A percentile compares a stretch with the other conserved stretches of the same genome.
phyloP scores from a whole-genome alignment of 139 green algal species.

The Protoeuglena noctilucae region DNA sequence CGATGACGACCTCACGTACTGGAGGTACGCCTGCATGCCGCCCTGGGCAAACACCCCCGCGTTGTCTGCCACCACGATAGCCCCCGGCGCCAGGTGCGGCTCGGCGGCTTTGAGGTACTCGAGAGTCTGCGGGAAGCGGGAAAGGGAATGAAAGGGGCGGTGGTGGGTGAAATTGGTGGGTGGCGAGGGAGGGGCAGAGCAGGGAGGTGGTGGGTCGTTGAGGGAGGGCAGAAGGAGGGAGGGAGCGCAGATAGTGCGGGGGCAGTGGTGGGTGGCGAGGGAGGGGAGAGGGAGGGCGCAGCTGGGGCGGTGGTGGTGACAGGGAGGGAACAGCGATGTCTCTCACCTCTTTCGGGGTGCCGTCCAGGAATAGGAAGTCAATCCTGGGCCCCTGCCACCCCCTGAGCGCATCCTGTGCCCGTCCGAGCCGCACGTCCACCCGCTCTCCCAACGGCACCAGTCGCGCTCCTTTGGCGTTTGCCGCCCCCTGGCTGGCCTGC shows the following conservation, averaged over 20 bases:
- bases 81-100: slow-evolving; percentile 23
- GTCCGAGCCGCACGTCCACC: slow-evolving; percentile 29
- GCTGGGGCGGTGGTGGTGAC: no score
- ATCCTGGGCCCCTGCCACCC: slow-evolving; percentile 14
- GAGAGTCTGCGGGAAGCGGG: no score
- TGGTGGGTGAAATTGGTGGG: no score
- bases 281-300: no score
- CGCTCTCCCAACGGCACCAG: slow-evolving; percentile 6
- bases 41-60: slow-evolving; percentile 21
- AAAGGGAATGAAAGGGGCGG: no score
- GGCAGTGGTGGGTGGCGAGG: no score
- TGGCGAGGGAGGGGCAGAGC: no score
- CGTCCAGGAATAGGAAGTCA: slow-evolving; percentile 47
- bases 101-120: slow-evolving; percentile 41
- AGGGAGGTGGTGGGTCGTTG: no score
- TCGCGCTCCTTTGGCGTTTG: not conserved
- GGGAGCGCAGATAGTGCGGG: no score
- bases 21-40: slow-evolving; percentile 32
- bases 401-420: slow-evolving; percentile 18
- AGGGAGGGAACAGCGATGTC: no score
- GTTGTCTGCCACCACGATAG: slow-evolving; percentile 44
- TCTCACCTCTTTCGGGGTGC: slow-evolving; percentile 38
- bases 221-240: no score
- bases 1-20: slow-evolving; percentile 30
- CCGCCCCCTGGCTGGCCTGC: slow-evolving; percentile 25